Base-by-base conservation (phyloP, 352 stramenopile species). In the Phytophthora fragariaefolia region DNA sequence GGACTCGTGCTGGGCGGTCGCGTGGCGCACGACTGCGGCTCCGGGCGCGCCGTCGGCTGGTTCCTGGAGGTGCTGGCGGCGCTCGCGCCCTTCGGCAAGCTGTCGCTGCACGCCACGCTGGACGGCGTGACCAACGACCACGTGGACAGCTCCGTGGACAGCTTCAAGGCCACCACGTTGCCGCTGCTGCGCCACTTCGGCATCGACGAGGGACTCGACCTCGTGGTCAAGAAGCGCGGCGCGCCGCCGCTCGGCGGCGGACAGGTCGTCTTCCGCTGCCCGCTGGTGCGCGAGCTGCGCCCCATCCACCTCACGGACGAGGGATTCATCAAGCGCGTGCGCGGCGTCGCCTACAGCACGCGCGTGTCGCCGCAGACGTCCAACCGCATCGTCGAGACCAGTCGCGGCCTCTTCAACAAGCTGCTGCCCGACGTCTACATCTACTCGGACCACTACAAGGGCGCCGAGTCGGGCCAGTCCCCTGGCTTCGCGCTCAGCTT, bases 381-480 rank as follows among this genome's bases (percentile, higher is more conserved):
- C 26, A 99, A 99, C 64, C 90, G 98, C 40, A 98, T 99, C 48
- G 97, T 99, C 22, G 98, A 99, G 69, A 94, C 94, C 1, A 96
- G 85, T 65, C 85, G 93, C n/a, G 97, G 94, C 2, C 74, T 99
- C 4, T 98, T 99, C 64, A 99, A 99, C 75, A 86, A 98, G 64
- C 87, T 99, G 36, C 73, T 99, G 23, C 97, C 98, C 0, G 98
- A 99, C 73, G 98, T 99, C 45, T 99, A 99, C 87, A 99, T 99
- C 66, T 97, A 98, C 79, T 99, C 97, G 30, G 98, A 99, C 80
- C 97, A 99, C 66, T 98, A 99, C 78, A 98, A 96, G 59, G 94
- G 93, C 38, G 78, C 87, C 26, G 87, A 96, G 64, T 96, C 88
- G 8, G 88, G 88, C 5, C 83, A 94, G 57, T 96, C 85, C 61